A percentile compares a stretch with the other conserved stretches of the same genome.
Evolutionary conservation across 768 basidiomycete genomes (phyloP).

Genomic region (Kwoniella bestiolae): DNA sequence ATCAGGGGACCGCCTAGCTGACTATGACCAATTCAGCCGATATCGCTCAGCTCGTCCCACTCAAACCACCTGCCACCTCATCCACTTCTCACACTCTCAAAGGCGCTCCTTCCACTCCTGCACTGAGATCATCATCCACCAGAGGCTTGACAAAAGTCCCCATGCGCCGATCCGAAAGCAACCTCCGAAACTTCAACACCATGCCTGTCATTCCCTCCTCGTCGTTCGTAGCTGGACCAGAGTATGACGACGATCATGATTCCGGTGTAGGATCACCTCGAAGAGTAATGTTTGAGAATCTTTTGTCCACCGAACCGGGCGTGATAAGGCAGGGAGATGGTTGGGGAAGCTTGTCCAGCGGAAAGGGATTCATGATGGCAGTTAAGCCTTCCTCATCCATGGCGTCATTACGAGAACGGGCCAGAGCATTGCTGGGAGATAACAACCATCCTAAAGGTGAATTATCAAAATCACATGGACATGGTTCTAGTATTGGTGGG

Average conservation of each 20-base stretch:
- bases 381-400: conserved; percentile 32
- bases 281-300: conserved; percentile 36
- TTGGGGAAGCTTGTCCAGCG: conserved; percentile 31
- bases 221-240: conserved; percentile 24
- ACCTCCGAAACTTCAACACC: conserved; percentile 45
- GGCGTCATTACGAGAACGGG: conserved; percentile 44
- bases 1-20: neutral
- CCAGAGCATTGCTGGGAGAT: conserved; percentile 31
- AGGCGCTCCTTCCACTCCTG: conserved; percentile 47
- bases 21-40: conserved; percentile 25
- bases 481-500: neutral
- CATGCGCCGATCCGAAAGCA: conserved; percentile 45
- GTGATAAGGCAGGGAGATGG: conserved; percentile 46
- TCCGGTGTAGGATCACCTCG: conserved; percentile 18
- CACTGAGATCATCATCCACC: conserved; percentile 34
- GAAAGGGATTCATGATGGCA: conserved; percentile 26
- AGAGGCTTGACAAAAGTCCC: conserved; percentile 15
- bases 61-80: conserved; percentile 33
- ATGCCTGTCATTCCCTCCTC: conserved; percentile 33
- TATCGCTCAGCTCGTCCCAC: conserved; percentile 33
- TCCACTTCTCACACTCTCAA: conserved; percentile 29
- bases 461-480: neutral
- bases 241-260: conserved; percentile 15
- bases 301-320: conserved; percentile 44
- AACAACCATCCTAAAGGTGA: neutral